A percentile compares a stretch with the other conserved stretches of the same genome.
Evolutionary conservation across 768 basidiomycete genomes (phyloP).

Genomic region (Austroboletus eburneus): DNA sequence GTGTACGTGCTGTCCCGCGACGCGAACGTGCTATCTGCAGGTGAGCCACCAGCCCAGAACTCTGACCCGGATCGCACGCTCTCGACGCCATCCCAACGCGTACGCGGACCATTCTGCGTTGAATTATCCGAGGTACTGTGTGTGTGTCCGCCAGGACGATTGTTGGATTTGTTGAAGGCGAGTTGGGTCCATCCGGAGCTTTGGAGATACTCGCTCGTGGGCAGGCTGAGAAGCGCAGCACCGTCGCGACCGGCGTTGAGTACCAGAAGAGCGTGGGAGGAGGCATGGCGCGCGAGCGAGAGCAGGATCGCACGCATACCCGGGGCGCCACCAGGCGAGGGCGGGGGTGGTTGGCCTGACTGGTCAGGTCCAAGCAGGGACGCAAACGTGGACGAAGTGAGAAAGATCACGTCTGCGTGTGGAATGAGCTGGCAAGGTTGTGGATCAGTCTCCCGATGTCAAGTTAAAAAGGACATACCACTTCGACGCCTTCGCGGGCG

Average conservation of each 20-base stretch:
- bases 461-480: conserved; percentile 45
- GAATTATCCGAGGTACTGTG: conserved; percentile 14
- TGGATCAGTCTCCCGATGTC: not conserved
- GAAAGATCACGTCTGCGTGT: conserved; percentile 78
- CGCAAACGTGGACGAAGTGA: conserved; percentile 33
- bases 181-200: conserved; percentile 65
- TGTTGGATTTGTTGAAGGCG: not conserved
- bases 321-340: conserved; percentile 40
- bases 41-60: conserved; percentile 57
- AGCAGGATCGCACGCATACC: conserved; percentile 76
- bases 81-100: conserved; percentile 29
- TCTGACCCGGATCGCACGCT: conserved; percentile 67
- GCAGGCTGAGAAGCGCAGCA: conserved; percentile 74
- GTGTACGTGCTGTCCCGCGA: conserved; percentile 19
- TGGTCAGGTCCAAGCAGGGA: conserved; percentile 3
- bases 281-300: conserved; percentile 60
- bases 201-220: conserved; percentile 84
- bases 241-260: conserved; percentile 79
- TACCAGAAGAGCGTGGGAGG: conserved; percentile 75
- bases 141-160: conserved; percentile 14
- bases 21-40: conserved; percentile 11
- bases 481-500: conserved; percentile 73
- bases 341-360: conserved; percentile 27
- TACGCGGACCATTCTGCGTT: conserved; percentile 14
- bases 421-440: conserved; percentile 58